phyloP scores from a whole-genome alignment of 2,329 filamentous ascomycete genomes.

The Fusarium caatingaense region DNA sequence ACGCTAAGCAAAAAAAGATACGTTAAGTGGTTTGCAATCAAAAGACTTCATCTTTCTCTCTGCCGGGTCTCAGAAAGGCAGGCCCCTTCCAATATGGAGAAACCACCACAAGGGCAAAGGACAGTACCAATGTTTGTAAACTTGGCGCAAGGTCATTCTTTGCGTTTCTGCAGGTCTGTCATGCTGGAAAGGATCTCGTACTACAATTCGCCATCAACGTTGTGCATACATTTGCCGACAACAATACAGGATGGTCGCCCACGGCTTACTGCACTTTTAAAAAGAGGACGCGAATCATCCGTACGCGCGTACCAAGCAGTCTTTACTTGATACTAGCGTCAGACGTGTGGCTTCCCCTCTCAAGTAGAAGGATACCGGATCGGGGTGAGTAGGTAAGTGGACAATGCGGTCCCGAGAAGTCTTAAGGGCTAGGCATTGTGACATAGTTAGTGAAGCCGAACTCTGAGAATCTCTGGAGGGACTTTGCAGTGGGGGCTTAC shows the following conservation, averaged over 20 bases:
- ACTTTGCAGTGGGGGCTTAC: background rate
- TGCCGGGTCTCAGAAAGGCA: background rate
- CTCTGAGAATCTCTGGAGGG: background rate
- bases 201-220: background rate
- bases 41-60: background rate
- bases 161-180: background rate
- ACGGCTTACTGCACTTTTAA: background rate
- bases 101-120: background rate
- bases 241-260: background rate
- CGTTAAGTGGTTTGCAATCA: too few relatives aligned
- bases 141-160: background rate
- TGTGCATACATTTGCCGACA: background rate
- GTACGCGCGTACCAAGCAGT: background rate
- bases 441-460: background rate
- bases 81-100: background rate
- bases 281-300: background rate
- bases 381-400: background rate
- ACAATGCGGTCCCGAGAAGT: background rate
- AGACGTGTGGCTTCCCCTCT: background rate
- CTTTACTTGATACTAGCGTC: slow-evolving; percentile 7
- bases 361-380: slow-evolving; percentile 13
- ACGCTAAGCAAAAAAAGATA: background rate
- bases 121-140: background rate
- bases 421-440: background rate
- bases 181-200: background rate